phyloP scores from a whole-genome alignment of 305 asterid genomes.

The Salvia sclarea region DNA sequence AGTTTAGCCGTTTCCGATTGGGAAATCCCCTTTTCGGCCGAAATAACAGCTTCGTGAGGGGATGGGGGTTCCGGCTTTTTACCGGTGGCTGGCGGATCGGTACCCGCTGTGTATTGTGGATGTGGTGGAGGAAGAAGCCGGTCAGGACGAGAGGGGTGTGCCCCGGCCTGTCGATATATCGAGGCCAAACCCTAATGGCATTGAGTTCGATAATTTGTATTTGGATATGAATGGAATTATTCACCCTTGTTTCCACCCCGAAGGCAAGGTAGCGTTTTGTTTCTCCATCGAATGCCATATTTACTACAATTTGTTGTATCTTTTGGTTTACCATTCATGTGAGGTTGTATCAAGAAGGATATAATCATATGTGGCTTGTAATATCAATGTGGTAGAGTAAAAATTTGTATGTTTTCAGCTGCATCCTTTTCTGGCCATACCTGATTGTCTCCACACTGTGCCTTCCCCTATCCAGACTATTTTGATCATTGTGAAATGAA shows the following conservation, averaged over 20 bases:
- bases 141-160: slow-evolving; percentile 40
- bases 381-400: neutral
- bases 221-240: slow-evolving; percentile 97
- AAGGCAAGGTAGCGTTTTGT: slow-evolving; percentile 67
- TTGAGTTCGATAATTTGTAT: slow-evolving; percentile 90
- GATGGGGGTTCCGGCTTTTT: slow-evolving; percentile 98
- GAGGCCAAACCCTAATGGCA: slow-evolving; percentile 88
- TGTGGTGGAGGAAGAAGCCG: slow-evolving; percentile 79
- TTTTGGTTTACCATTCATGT: neutral
- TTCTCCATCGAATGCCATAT: neutral
- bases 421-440: neutral
- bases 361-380: neutral
- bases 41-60: slow-evolving; percentile 3
- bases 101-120: slow-evolving; percentile 79
- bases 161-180: slow-evolving; percentile 53
- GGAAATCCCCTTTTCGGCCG: slow-evolving; percentile 5
- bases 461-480: neutral
- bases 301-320: neutral
- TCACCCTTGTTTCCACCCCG: slow-evolving; percentile 99
- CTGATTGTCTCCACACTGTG: slow-evolving; percentile 8
- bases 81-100: slow-evolving; percentile 96
- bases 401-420: neutral
- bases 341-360: slow-evolving; percentile 3
- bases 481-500: slow-evolving; percentile 5
- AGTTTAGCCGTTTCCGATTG: slow-evolving; percentile 22